These are phyloP conservation scores for Fraxinus excelsior DNA, from an alignment of 257 asterid genomes.

Conservation along the genomic window DNA sequence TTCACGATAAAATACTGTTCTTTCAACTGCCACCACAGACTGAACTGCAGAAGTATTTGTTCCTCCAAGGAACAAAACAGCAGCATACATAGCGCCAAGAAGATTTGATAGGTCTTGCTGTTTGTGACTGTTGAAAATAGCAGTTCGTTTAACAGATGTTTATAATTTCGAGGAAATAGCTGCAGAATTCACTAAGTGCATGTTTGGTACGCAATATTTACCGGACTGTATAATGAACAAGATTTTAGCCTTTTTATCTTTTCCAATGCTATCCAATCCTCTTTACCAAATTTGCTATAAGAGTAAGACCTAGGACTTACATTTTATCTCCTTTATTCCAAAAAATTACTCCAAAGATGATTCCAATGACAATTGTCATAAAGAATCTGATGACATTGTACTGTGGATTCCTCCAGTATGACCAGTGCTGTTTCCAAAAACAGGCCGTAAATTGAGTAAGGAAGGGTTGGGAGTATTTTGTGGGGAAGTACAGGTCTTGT, in stretches of 20 bases:
- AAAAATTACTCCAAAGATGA: slow-evolving; percentile 61
- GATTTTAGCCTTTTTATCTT: background rate
- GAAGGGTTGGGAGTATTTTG: slow-evolving; percentile 64
- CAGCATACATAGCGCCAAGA: slow-evolving; percentile 71
- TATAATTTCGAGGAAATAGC: background rate
- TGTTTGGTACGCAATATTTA: background rate
- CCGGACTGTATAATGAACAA: background rate
- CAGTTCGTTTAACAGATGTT: background rate
- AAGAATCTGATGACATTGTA: slow-evolving; percentile 63
- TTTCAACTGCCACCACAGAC: slow-evolving; percentile 65
- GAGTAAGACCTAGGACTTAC: slow-evolving; percentile 33
- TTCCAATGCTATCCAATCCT: background rate
- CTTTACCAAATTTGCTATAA: background rate
- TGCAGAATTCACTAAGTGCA: background rate
- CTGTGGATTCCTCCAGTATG: slow-evolving; percentile 77
- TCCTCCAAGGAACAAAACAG: slow-evolving; percentile 69
- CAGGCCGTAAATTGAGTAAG: slow-evolving; percentile 53
- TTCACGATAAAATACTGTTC: slow-evolving; percentile 67
- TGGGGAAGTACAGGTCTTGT: slow-evolving; percentile 56
- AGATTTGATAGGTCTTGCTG: slow-evolving; percentile 64
- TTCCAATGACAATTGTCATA: slow-evolving; percentile 61
- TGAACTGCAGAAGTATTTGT: slow-evolving; percentile 69
- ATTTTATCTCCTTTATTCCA: slow-evolving; percentile 67
- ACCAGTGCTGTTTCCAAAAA: slow-evolving; percentile 71
- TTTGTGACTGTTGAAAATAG: slow-evolving; percentile 40